These are phyloP conservation scores for Leersia perrieri DNA, from an alignment of 176 grass and related monocot genomes.

Conservation along the genomic window DNA sequence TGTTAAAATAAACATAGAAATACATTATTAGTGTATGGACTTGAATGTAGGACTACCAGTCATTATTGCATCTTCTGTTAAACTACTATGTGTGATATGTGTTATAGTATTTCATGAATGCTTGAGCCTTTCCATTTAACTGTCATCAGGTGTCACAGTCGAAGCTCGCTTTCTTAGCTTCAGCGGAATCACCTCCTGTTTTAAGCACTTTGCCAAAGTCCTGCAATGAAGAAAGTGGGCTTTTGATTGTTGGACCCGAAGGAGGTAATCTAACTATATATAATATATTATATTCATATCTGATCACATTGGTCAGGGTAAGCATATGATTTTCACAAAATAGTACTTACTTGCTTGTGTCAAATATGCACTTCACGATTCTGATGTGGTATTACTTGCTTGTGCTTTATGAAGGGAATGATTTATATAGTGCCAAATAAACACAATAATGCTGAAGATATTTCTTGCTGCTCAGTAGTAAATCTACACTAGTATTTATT, in stretches of 20 bases:
- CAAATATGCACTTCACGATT: neutral
- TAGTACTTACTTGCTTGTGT: neutral
- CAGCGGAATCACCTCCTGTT: conserved; percentile 80
- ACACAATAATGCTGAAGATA: neutral
- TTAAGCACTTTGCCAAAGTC: conserved; percentile 55
- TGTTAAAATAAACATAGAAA: neutral
- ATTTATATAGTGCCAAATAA: neutral
- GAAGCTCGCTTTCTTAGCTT: conserved; percentile 75
- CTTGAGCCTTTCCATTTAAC: neutral
- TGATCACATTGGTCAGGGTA: neutral
- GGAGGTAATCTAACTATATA: conserved; percentile 48
- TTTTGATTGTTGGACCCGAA: conserved; percentile 90
- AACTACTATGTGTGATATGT: neutral
- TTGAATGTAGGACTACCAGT: neutral
- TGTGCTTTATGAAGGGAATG: neutral
- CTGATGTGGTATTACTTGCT: neutral
- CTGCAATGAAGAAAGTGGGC: conserved; percentile 48
- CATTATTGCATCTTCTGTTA: neutral
- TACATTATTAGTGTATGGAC: neutral
- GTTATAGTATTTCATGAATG: neutral
- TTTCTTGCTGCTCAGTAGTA: neutral
- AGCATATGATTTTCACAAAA: neutral
- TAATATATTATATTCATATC: neutral
- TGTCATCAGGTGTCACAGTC: conserved; percentile 66
- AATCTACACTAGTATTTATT: neutral